phyloP scores from a whole-genome alignment of 306 rosid genomes.

The Fagus crenata region DNA sequence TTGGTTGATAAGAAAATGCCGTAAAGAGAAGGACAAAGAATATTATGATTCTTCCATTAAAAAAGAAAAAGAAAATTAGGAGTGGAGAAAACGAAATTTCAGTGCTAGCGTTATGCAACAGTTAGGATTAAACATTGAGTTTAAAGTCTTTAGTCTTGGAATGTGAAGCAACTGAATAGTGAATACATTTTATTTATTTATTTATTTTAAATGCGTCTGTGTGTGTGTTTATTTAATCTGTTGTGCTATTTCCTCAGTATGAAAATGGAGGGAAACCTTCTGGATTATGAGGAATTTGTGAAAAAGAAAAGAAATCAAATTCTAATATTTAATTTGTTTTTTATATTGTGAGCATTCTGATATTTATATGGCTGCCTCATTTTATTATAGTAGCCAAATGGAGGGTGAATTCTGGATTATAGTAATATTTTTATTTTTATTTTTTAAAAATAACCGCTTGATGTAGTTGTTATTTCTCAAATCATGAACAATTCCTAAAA shows the following conservation, averaged over 20 bases:
- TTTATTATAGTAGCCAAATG: background rate
- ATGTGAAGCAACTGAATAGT: background rate
- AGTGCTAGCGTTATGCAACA: too few species aligned
- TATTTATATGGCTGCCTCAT: background rate
- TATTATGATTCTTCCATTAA: background rate
- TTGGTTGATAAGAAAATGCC: background rate
- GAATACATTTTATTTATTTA: background rate
- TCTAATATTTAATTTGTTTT: background rate
- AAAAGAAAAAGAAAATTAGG: too few species aligned
- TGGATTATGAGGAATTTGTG: background rate
- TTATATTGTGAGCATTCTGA: background rate
- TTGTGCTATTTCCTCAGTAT: too few species aligned
- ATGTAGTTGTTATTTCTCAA: background rate
- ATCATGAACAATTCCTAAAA: background rate
- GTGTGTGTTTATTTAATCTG: background rate
- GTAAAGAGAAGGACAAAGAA: background rate
- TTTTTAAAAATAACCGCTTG: too few species aligned
- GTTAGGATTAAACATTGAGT: too few species aligned
- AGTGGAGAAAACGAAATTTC: background rate
- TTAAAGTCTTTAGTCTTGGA: background rate
- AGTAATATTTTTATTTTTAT: too few species aligned
- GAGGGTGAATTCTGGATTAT: too few species aligned
- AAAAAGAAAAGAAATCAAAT: background rate
- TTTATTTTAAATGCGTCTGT: background rate
- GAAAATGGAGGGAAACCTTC: too few species aligned